phyloP scores from a whole-genome alignment of 169 alveolate species.

The Plasmodium malariae region DNA sequence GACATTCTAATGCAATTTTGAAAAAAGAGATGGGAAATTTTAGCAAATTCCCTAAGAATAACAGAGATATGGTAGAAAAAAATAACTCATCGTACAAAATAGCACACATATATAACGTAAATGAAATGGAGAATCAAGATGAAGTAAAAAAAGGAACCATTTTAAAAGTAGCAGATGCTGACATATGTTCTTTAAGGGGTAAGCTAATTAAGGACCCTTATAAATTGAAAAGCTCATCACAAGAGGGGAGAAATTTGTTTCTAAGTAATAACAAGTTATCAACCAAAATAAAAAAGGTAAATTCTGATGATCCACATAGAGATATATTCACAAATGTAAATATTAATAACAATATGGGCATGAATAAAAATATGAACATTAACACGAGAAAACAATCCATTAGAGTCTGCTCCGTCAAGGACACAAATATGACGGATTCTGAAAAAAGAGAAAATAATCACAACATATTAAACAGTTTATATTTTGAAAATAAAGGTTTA shows the following conservation, averaged over 20 bases:
- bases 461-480: neutral
- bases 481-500: neutral
- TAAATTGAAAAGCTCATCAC: neutral
- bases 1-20: neutral
- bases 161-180: constrained; percentile 16
- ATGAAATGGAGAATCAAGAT: neutral
- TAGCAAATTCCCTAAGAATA: neutral
- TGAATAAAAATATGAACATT: too few species aligned
- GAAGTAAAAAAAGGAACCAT: constrained; percentile 24
- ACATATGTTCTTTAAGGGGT: neutral
- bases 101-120: neutral
- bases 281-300: neutral
- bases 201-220: neutral
- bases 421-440: neutral
- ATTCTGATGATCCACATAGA: neutral
- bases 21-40: constrained; percentile 11
- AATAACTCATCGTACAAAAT: neutral
- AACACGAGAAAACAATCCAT: neutral
- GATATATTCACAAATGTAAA: neutral
- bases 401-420: neutral
- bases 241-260: neutral
- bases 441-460: constrained; percentile 7
- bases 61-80: neutral
- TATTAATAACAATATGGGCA: neutral
- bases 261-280: neutral